Conservation (phyloP, 164 flowering plant species). For the Paratinospora sagittata region DNA sequence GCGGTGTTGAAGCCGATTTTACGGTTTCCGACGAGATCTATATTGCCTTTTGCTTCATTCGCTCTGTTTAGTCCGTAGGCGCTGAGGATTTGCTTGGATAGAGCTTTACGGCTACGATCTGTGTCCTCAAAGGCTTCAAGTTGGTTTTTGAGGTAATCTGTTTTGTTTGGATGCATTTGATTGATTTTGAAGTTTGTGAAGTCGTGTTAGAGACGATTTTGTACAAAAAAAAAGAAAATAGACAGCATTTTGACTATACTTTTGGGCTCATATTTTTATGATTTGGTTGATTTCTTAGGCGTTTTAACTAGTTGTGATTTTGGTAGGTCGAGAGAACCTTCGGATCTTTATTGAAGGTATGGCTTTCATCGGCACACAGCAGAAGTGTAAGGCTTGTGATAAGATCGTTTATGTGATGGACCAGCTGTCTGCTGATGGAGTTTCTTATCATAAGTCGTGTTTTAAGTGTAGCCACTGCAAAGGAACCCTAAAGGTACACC, state of each 20-base stretch:
- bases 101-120: no score
- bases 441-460: conserved; percentile 77
- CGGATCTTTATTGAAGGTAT: no score
- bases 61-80: no score
- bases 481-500: conserved; percentile 69
- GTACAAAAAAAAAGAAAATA: not conserved
- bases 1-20: no score
- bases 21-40: no score
- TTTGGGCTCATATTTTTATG: no score
- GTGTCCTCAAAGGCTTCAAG: not conserved
- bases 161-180: conserved; percentile 1
- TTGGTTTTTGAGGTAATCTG: not conserved
- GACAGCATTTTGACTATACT: no score
- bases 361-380: no score
- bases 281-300: not conserved
- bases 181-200: conserved; percentile 1
- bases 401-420: conserved; percentile 91
- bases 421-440: conserved; percentile 88
- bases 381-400: no score
- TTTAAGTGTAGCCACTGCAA: conserved; percentile 94
- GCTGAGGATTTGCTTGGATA: no score
- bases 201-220: not conserved
- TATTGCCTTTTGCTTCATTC: no score
- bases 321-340: conserved; percentile 3
- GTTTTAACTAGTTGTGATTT: not conserved